Percentiles rank a stretch among this genome's conserved stretches.
Evolutionary conservation across 2,329 filamentous ascomycete species (phyloP).

Genomic region (Dactylonectria estremocensis): DNA sequence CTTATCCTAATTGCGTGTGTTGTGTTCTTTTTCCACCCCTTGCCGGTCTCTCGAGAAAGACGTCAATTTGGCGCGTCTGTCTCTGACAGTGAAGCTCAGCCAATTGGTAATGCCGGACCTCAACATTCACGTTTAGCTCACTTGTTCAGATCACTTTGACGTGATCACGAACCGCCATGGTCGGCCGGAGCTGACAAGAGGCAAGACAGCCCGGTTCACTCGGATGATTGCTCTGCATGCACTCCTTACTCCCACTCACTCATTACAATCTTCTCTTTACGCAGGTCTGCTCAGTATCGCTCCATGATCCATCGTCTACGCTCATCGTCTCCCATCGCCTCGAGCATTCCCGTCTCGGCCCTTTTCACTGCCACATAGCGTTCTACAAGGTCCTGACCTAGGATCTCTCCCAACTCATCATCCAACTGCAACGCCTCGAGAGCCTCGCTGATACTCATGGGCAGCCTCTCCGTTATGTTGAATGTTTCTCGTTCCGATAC

Average conservation of each 20-base stretch:
- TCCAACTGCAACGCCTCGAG: conserved; percentile 67
- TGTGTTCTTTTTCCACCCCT: no score
- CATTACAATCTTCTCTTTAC: background rate
- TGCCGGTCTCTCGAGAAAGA: background rate
- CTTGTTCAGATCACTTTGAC: background rate
- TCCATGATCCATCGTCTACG: conserved; percentile 75
- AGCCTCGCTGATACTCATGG: conserved; percentile 68
- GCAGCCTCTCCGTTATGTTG: conserved; percentile 70
- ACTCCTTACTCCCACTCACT: background rate
- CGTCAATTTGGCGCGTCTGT: background rate
- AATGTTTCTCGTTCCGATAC: conserved; percentile 64
- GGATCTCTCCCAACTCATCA: conserved; percentile 57
- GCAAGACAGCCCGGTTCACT: background rate
- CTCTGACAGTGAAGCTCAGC: background rate
- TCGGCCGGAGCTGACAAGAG: background rate
- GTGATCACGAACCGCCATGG: background rate
- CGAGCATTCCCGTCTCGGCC: conserved; percentile 63
- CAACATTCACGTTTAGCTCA: background rate
- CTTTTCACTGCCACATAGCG: conserved; percentile 73
- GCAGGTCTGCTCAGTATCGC: conserved; percentile 62
- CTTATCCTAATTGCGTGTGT: no score
- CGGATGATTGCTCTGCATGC: background rate
- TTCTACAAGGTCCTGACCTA: conserved; percentile 67
- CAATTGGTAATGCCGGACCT: background rate
- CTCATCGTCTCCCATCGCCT: conserved; percentile 62